Base-by-base conservation (phyloP, 371 early-diverging fungal genomes). In the Chytridium lagenaria region DNA sequence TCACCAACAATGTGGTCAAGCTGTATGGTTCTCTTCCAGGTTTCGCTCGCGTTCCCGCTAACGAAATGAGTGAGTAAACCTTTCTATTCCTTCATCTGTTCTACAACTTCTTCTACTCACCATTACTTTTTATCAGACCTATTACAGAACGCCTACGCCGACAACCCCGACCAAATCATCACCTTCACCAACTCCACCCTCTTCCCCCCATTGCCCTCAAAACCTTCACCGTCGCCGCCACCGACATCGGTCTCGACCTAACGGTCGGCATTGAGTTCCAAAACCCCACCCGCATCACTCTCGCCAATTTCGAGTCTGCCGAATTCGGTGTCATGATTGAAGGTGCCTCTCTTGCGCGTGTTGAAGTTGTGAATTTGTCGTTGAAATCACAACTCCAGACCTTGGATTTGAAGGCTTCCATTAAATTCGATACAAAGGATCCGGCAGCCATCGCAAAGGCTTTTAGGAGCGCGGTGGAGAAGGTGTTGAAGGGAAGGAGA, bases 261-360 rank as follows among this genome's bases (percentile, higher is more conserved):
- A 19, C 5, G 28, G 50, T 51, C 31, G 59, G 44, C 23, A 31
- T 38, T 16, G 49, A 63, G 15, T 33, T 70, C 51, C 26, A 63
- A 37, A 70, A 70, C 51, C 71, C 71, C 31, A 70, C 71, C n/a
- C 19, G 38, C 12, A 50, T 70, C 40, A 59, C 71, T 0, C 44
- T 70, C 0, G 19, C 36, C 30, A 61, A 61, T 64, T 50, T 70
- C 16, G 38, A 38, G 2, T 61, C 39, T 16, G 23, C 51, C 30
- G 61, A 61, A 30, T 7, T 70, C 51, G 71, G 71, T 1, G 7
- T 70, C 64, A 5, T 23, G 49, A n/a, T 70, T 28, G 44, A 70
- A n/a, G 36, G 37, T 28, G 19, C 61, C 63, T 10, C 23, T 0
- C 23, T 70, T 26, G 61, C 71, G 3, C n/a, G 64, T 22, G 37